A percentile compares a stretch with the other conserved stretches of the same genome.
Conservation (phyloP, 2,329 filamentous ascomycete genomes). For the Aureobasidium pullulans region DNA sequence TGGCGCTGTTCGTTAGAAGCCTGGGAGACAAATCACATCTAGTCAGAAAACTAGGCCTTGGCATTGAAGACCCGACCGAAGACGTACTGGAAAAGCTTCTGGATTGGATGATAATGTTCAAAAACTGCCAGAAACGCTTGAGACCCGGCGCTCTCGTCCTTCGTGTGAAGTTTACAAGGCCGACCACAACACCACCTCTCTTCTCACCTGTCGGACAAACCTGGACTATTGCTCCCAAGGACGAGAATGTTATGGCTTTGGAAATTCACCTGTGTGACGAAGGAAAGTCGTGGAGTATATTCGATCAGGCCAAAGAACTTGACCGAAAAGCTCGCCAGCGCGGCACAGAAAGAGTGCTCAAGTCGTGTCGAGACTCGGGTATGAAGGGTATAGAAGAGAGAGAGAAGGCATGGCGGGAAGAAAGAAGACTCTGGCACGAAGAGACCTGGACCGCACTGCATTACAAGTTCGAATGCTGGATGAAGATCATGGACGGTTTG, state of each 20-base stretch:
- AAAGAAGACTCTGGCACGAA: constrained; percentile 3
- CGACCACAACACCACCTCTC: neutral
- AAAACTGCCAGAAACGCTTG: neutral
- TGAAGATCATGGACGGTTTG: neutral
- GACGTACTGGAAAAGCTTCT: neutral
- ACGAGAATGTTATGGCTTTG: neutral
- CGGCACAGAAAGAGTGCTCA: neutral
- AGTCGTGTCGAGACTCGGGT: constrained; percentile 1
- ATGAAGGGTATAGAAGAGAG: constrained; percentile 6
- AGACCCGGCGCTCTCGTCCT: neutral
- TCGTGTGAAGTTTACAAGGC: neutral
- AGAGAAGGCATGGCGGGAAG: neutral
- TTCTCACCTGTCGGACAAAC: neutral
- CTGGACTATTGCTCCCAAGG: neutral
- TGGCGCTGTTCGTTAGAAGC: neutral
- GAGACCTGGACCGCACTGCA: neutral
- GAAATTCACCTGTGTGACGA: neutral
- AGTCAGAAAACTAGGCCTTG: neutral
- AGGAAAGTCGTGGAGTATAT: neutral
- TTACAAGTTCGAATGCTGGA: neutral
- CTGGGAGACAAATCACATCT: neutral
- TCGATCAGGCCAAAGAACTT: neutral
- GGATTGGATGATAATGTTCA: neutral
- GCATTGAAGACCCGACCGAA: neutral
- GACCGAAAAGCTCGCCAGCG: neutral